phyloP scores from a whole-genome alignment of 2,329 filamentous ascomycete genomes.

The Talaromyces sp. region DNA sequence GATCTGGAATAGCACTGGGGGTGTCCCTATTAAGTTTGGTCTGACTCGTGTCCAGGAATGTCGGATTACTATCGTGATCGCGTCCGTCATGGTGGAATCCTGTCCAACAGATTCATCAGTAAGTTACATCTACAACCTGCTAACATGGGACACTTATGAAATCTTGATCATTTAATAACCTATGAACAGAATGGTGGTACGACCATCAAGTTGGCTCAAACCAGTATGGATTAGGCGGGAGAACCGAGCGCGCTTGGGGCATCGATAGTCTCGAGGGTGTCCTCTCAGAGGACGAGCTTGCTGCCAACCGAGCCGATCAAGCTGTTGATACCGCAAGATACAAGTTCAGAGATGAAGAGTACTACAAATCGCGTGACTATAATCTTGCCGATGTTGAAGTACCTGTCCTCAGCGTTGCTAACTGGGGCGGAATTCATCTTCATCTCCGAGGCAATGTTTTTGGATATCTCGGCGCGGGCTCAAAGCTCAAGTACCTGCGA shows the following conservation, averaged over 20 bases:
- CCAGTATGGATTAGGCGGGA: slow-evolving; percentile 30
- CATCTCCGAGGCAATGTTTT: slow-evolving; percentile 3
- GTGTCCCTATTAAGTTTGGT: too few species aligned
- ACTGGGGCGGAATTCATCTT: background rate
- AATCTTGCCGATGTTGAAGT: background rate
- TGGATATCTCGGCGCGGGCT: background rate
- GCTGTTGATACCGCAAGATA: background rate
- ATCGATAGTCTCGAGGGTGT: slow-evolving; percentile 25
- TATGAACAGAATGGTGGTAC: slow-evolving; percentile 56
- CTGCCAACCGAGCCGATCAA: slow-evolving; percentile 5
- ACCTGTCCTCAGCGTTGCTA: background rate
- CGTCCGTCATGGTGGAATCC: slow-evolving; percentile 60
- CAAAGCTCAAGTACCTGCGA: background rate
- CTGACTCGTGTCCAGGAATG: slow-evolving; percentile 31
- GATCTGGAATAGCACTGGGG: too few species aligned
- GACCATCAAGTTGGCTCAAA: slow-evolving; percentile 59
- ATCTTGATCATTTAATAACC: too few species aligned
- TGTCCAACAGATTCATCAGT: slow-evolving; percentile 56
- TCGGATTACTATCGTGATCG: slow-evolving; percentile 56
- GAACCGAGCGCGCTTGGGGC: slow-evolving; percentile 22
- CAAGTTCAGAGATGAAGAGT: background rate
- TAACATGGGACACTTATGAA: too few species aligned
- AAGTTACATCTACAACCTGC: too few species aligned
- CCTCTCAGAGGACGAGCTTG: slow-evolving; percentile 18
- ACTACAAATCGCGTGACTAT: background rate